Percentiles rank a stretch among this genome's conserved stretches.
These are phyloP conservation scores for Skeletonema costatum DNA, from an alignment of 108 stramenopile genomes.

Conservation along the genomic window DNA sequence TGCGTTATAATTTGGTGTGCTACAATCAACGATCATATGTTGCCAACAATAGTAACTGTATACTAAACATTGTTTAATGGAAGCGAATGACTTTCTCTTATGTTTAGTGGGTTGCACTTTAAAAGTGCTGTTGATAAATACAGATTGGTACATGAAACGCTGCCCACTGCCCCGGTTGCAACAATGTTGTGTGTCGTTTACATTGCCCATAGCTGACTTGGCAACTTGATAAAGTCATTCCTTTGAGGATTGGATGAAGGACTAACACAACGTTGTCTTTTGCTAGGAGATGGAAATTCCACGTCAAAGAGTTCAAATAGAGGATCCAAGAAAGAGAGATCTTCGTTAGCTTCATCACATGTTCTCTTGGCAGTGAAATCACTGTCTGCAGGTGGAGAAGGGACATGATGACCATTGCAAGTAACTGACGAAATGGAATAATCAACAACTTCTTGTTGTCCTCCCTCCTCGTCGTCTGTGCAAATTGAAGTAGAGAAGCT, in stretches of 20 bases:
- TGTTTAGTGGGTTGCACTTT: neutral
- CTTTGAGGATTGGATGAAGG: neutral
- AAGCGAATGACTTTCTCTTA: neutral
- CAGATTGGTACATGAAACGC: neutral
- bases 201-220: neutral
- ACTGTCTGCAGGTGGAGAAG: slow-evolving; percentile 7
- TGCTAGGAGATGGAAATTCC: neutral
- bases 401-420: slow-evolving; percentile 24
- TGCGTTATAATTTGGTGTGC: slow-evolving; percentile 26
- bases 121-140: neutral
- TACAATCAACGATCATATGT: neutral
- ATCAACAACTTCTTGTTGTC: slow-evolving; percentile 1
- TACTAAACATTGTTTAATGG: neutral
- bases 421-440: slow-evolving; percentile 27
- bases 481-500: slow-evolving; percentile 9
- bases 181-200: neutral
- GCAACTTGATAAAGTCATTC: neutral
- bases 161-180: neutral
- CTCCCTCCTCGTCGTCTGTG: slow-evolving; percentile 10
- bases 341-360: neutral
- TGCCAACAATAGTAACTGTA: neutral
- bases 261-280: slow-evolving; percentile 11
- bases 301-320: slow-evolving; percentile 26
- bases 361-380: neutral
- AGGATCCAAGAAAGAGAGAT: slow-evolving; percentile 26